Base-by-base conservation (phyloP, 495 filamentous ascomycete genomes). In the Talaromyces proteolyticus region DNA sequence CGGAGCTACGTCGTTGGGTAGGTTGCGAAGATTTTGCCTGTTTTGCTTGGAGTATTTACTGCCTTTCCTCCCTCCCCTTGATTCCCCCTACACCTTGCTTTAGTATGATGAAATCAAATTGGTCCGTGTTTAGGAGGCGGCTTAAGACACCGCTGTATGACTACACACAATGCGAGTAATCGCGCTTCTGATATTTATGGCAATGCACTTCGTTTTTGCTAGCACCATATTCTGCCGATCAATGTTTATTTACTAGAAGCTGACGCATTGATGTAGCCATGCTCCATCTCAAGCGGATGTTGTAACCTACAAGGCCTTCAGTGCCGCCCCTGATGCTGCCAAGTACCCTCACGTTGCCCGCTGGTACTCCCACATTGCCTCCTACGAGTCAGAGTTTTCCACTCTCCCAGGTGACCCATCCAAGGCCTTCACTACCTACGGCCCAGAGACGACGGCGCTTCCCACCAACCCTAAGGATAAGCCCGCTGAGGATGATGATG, bases 101-200 rank as follows among this genome's bases (percentile, higher is more conserved):
- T 67, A 67, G 62, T 53, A 80, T 93, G 89, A 95, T 94, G 89
- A 93, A 78, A 82, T 80, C 60, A 81, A 65, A 84, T 89, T 94
- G 89, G 91, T 95, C 91, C 91, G 91, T 96, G 91, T 95, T 95
- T 79, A 90, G 84, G 88, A 96, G 87, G 86, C 85, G 91, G 84
- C 78, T 89, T 90, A 95, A 95, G 90, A 94, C 87, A 86, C 84
- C 87, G 86, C 80, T 75, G 78, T 65, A 81, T 84, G 91, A 92
- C 79, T 90, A 91, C 77, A 81, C 74, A 80, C 77, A 81, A 78
- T 75, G 87, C 77, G 76, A 85, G 75, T 68, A 69, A 76, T 80
- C 85, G 88, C 87, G 87, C 67, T 79, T 89, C 89, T 95, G 89
- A 95, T 76, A 62, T 60, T 48, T 53, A 26, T 12, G 5, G 29